A percentile compares a stretch with the other conserved stretches of the same genome.
Conservation (phyloP, 257 asterid species). For the Solanum arcanum region DNA sequence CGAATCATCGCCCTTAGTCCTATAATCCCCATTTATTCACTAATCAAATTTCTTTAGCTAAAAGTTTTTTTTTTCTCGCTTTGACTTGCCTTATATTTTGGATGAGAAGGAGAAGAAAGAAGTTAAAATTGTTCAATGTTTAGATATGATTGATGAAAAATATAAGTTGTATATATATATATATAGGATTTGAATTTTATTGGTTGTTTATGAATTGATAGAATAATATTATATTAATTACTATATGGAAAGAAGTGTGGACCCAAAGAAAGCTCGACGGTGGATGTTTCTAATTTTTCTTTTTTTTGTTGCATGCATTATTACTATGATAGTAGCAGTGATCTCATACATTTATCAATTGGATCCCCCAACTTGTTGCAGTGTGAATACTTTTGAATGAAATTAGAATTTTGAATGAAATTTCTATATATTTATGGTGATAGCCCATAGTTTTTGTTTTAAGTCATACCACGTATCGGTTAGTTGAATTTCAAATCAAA, state of each 20-base stretch:
- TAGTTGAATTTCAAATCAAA: too few species aligned
- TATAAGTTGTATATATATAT: neutral
- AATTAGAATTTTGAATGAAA: neutral
- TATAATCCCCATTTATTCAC: neutral
- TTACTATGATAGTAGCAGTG: neutral
- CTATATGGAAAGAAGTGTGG: neutral
- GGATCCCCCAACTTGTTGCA: neutral
- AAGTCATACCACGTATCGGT: neutral
- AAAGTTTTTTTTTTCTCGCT: neutral
- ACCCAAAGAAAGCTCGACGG: neutral
- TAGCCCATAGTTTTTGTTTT: neutral
- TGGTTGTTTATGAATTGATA: neutral
- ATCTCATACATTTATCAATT: neutral
- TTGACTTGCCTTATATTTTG: neutral
- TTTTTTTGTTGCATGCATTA: neutral
- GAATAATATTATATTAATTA: neutral
- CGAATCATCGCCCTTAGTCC: neutral
- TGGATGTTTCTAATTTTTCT: neutral
- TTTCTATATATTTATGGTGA: neutral
- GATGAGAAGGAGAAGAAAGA: neutral
- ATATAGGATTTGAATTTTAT: neutral
- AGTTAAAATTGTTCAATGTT: neutral
- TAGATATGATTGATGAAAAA: neutral
- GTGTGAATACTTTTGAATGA: neutral
- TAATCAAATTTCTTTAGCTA: neutral